Conservation (phyloP, 495 filamentous ascomycete genomes). For the Mycothermus thermophilus region DNA sequence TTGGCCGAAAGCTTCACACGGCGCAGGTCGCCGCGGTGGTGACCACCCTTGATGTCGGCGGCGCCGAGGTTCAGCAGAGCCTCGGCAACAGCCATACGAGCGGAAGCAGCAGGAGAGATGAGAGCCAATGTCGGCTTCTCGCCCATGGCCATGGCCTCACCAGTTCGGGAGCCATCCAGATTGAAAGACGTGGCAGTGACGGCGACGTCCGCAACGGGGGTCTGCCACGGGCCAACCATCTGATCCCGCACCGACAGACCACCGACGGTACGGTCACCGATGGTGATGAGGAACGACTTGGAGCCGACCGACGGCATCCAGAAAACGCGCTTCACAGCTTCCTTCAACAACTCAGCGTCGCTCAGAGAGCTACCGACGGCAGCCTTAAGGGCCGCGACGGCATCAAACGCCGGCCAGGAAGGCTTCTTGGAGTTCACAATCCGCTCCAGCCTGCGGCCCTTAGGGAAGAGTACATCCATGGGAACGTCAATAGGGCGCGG, state of each 20-base stretch:
- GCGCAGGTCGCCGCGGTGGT: slow-evolving; percentile 34
- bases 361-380: slow-evolving; percentile 36
- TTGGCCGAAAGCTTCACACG: slow-evolving; percentile 84
- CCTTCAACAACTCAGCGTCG: slow-evolving; percentile 52
- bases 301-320: slow-evolving; percentile 79
- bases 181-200: slow-evolving; percentile 76
- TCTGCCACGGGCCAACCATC: slow-evolving; percentile 94
- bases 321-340: slow-evolving; percentile 70
- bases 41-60: slow-evolving; percentile 60
- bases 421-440: slow-evolving; percentile 63
- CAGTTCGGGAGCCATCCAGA: slow-evolving; percentile 49
- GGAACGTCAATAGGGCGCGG: slow-evolving; percentile 80
- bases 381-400: slow-evolving; percentile 28
- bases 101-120: slow-evolving; percentile 84
- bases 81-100: slow-evolving; percentile 92
- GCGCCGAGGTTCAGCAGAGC: slow-evolving; percentile 85
- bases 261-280: slow-evolving; percentile 82
- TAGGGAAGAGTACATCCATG: slow-evolving; percentile 83
- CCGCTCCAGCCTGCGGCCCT: slow-evolving; percentile 70
- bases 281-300: slow-evolving; percentile 94
- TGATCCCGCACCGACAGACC: slow-evolving; percentile 83
- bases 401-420: slow-evolving; percentile 57
- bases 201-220: slow-evolving; percentile 85
- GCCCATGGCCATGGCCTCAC: slow-evolving; percentile 95
- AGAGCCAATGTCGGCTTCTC: slow-evolving; percentile 84